A percentile compares a stretch with the other conserved stretches of the same genome.
These are phyloP conservation scores for Hymenoscyphus linearis DNA, from an alignment of 2,329 filamentous ascomycete species.

Conservation along the genomic window DNA sequence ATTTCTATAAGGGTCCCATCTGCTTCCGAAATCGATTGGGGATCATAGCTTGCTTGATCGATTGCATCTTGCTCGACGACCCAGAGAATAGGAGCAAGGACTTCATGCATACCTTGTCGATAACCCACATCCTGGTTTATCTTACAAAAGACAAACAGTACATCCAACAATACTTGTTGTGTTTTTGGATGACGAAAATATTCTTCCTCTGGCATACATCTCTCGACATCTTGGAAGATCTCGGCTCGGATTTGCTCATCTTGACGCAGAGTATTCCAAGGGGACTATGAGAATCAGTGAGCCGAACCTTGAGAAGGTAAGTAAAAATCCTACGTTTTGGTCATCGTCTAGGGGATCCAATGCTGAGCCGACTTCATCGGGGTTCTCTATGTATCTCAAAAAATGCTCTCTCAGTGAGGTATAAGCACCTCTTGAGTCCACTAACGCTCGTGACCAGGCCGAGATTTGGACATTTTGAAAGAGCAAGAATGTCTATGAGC, in stretches of 20 bases:
- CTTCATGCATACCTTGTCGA: slow-evolving; percentile 97
- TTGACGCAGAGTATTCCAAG: slow-evolving; percentile 80
- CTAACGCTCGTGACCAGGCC: slow-evolving; percentile 64
- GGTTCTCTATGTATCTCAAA: slow-evolving; percentile 76
- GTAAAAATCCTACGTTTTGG: slow-evolving; percentile 41
- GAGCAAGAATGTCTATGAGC: slow-evolving; percentile 66
- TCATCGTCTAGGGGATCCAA: slow-evolving; percentile 86
- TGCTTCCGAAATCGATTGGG: slow-evolving; percentile 29
- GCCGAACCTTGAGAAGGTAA: background rate
- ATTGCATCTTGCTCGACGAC: slow-evolving; percentile 79
- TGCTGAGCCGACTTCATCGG: slow-evolving; percentile 69
- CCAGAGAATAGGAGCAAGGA: slow-evolving; percentile 84
- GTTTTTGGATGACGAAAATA: slow-evolving; percentile 79
- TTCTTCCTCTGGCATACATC: slow-evolving; percentile 81
- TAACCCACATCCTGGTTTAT: slow-evolving; percentile 82
- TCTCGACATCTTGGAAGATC: slow-evolving; percentile 89
- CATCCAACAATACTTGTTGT: slow-evolving; percentile 77
- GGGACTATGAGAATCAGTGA: slow-evolving; percentile 58
- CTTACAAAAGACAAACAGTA: slow-evolving; percentile 93
- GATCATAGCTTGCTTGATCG: slow-evolving; percentile 35
- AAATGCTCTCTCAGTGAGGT: slow-evolving; percentile 66
- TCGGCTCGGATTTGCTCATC: slow-evolving; percentile 82
- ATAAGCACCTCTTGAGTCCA: slow-evolving; percentile 70
- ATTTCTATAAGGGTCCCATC: slow-evolving; percentile 49
- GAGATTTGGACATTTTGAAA: slow-evolving; percentile 61